phyloP scores from a whole-genome alignment of 345 rosid species.

The Melaleuca alternifolia region DNA sequence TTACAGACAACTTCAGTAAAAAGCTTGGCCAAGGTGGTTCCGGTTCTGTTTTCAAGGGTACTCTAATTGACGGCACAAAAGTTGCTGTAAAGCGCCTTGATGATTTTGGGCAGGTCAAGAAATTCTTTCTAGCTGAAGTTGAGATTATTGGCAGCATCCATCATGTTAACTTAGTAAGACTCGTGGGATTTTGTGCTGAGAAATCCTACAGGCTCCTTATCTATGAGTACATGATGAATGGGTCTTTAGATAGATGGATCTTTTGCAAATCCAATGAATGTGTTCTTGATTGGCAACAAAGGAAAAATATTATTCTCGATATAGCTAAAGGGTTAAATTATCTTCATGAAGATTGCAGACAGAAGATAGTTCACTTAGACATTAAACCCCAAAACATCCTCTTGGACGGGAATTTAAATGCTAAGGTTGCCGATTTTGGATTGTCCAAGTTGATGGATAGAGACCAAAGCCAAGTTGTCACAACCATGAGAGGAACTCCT shows the following conservation, averaged over 20 bases:
- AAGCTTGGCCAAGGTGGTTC: slow-evolving; percentile 22
- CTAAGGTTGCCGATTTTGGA: slow-evolving; percentile 7
- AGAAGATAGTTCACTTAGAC: slow-evolving; percentile 8
- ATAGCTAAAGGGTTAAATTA: slow-evolving; percentile 21
- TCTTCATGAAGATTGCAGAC: slow-evolving; percentile 22
- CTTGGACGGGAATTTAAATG: slow-evolving; percentile 2
- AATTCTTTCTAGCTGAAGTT: slow-evolving; percentile 19
- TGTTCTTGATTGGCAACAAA: slow-evolving; percentile 13
- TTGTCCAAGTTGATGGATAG: slow-evolving; percentile 3
- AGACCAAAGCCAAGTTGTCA: neutral
- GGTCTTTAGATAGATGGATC: slow-evolving; percentile 21
- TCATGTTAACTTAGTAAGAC: slow-evolving; percentile 14
- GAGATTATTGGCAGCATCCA: slow-evolving; percentile 20
- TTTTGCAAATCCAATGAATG: neutral
- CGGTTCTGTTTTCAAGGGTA: slow-evolving; percentile 15
- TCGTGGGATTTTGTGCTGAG: slow-evolving; percentile 20
- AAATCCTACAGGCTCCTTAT: slow-evolving; percentile 13
- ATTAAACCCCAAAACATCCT: slow-evolving; percentile 9
- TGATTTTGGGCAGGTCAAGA: slow-evolving; percentile 5
- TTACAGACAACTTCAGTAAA: neutral
- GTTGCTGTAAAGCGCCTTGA: slow-evolving; percentile 20
- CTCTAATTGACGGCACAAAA: neutral
- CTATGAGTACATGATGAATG: slow-evolving; percentile 13
- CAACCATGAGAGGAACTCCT: slow-evolving; percentile 6
- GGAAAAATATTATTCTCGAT: slow-evolving; percentile 19